Evolutionary conservation across 2,329 filamentous ascomycete genomes (phyloP), one percentile per base, ranked within the genome.

Genomic region (Cryoendolithus antarcticus): DNA sequence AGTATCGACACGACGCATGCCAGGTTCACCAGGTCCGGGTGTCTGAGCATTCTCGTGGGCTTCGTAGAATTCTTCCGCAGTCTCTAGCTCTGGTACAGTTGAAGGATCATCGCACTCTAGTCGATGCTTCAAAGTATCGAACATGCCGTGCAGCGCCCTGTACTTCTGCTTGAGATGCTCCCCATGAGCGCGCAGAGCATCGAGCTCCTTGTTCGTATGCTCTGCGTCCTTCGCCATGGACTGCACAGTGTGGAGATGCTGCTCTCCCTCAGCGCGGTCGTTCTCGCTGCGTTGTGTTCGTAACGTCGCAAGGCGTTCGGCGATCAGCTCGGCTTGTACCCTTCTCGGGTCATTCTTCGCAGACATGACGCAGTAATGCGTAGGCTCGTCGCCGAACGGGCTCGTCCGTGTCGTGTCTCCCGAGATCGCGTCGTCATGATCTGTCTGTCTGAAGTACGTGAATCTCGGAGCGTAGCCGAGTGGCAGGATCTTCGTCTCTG

Each of bases 391-490:
- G 8, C 91, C 93, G 58, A 98, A 98, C 0, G 83, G 80, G 58
- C 88, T 96, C 9, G 79, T 86, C 31, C 86, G 72, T 40, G 84
- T 80, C 6, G 82, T 74, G 51, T 93, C 85, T n/a, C 82, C 80
- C 36, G 78, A 75, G 44, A 86, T 86, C 13, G 77, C 73, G 43
- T 84, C 80, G 10, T 77, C 78, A 56, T 95, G 91, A 52, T 98
- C 91, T 1, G 91, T 98, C 61, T 98, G 86, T 27, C 91, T 77
- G 67, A 95, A 94, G 60, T 98, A 98, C 0, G 91, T 96, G 54
- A 98, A 83, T 1, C 91, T 77, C n/a, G 91, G 93, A 12, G 89
- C 85, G 53, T 80, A 96, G 0, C 84, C 88, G 6, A 98, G 71
- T 0, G 93, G 93, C 39, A 98, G 63, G 34, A 98, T 98, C 59